Conservation (phyloP, 495 filamentous ascomycete species). For the Sordaria brevicollis region DNA sequence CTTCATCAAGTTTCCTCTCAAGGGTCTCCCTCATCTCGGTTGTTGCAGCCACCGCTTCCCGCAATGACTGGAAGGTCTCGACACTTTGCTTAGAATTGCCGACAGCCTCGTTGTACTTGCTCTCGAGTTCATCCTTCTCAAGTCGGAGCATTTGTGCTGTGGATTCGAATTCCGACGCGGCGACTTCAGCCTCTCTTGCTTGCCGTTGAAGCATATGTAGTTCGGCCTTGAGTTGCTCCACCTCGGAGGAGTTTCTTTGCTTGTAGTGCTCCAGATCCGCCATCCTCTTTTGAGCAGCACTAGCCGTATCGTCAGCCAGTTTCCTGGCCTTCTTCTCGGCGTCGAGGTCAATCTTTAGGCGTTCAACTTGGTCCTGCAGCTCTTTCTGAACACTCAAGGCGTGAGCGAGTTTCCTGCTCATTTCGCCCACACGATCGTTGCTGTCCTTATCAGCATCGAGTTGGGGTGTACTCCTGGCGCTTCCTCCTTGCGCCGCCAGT, state of each 20-base stretch:
- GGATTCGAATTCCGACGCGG: conserved; percentile 63
- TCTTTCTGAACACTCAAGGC: conserved; percentile 70
- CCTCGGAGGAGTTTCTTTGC: conserved; percentile 68
- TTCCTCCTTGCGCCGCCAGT: conserved; percentile 69
- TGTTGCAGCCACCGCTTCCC: conserved; percentile 69
- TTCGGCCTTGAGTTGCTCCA: conserved; percentile 75
- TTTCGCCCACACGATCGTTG: conserved; percentile 62
- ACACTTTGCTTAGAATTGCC: conserved; percentile 58
- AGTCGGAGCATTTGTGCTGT: conserved; percentile 61
- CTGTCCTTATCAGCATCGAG: conserved; percentile 53
- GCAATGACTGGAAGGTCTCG: conserved; percentile 62
- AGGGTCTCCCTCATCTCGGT: conserved; percentile 62
- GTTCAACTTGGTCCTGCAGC: conserved; percentile 57
- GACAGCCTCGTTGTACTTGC: conserved; percentile 57
- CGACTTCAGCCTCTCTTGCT: conserved; percentile 66
- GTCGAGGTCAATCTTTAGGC: conserved; percentile 57
- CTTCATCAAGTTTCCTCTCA: conserved; percentile 77
- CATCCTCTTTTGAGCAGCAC: conserved; percentile 72
- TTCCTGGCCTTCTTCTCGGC: conserved; percentile 71
- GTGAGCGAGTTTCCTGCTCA: conserved; percentile 70
- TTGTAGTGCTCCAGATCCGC: conserved; percentile 72
- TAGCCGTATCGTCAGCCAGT: conserved; percentile 79
- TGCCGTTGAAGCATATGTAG: conserved; percentile 66
- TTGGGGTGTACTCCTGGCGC: conserved; percentile 59
- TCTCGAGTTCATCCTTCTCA: conserved; percentile 72